Evolutionary conservation across 2,329 filamentous ascomycete genomes (phyloP).

Genomic region (Aspergillus phoenicis): DNA sequence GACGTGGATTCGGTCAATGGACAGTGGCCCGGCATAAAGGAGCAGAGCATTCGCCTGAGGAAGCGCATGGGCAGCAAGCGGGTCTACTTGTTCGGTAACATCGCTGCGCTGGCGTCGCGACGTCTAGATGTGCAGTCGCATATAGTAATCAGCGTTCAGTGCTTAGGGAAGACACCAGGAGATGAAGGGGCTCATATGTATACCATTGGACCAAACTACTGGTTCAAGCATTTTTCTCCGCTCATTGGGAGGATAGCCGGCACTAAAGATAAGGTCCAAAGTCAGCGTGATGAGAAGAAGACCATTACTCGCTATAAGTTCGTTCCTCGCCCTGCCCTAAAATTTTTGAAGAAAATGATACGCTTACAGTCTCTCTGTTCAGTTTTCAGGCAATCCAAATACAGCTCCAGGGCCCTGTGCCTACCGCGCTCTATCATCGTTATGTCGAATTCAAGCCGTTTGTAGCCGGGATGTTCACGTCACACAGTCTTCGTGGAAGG

Average conservation of each 20-base stretch:
- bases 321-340: slow-evolving; percentile 31
- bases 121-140: slow-evolving; percentile 69
- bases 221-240: slow-evolving; percentile 83
- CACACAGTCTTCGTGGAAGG: slow-evolving; percentile 73
- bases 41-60: slow-evolving; percentile 70
- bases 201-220: slow-evolving; percentile 75
- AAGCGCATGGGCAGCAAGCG: slow-evolving; percentile 82
- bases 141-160: slow-evolving; percentile 72
- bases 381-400: slow-evolving; percentile 94
- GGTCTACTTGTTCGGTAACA: slow-evolving; percentile 73
- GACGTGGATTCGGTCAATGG: slow-evolving; percentile 62
- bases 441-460: slow-evolving; percentile 93
- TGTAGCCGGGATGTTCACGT: slow-evolving; percentile 84
- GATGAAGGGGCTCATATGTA: slow-evolving; percentile 70
- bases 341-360: background rate
- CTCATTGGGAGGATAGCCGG: slow-evolving; percentile 82
- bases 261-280: slow-evolving; percentile 66
- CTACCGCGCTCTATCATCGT: slow-evolving; percentile 79
- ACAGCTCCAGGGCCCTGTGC: slow-evolving; percentile 81
- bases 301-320: slow-evolving; percentile 75
- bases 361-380: slow-evolving; percentile 17
- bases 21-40: slow-evolving; percentile 68
- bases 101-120: slow-evolving; percentile 64
- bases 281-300: slow-evolving; percentile 52
- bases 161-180: slow-evolving; percentile 72